These are phyloP conservation scores for Saksenaea vasiformis DNA, from an alignment of 371 early-diverging fungal genomes.

Conservation along the genomic window DNA sequence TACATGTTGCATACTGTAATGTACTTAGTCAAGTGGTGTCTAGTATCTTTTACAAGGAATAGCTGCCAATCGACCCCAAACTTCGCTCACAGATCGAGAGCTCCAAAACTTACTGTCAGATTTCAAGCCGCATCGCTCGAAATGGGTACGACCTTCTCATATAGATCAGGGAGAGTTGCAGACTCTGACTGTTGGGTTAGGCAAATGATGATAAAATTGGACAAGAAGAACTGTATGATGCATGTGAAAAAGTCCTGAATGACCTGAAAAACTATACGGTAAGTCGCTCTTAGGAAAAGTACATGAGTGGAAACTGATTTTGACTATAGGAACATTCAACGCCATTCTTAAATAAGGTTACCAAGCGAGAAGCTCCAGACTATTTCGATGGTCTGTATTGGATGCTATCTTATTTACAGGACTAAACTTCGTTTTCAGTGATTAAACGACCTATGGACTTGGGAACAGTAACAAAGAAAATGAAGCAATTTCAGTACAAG, in stretches of 20 bases:
- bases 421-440: slow-evolving; percentile 38
- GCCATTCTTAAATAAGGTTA: slow-evolving; percentile 92
- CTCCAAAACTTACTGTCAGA: slow-evolving; percentile 79
- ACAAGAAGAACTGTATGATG: slow-evolving; percentile 91
- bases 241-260: slow-evolving; percentile 80
- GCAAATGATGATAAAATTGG: slow-evolving; percentile 86
- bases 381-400: slow-evolving; percentile 75
- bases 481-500: slow-evolving; percentile 69
- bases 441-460: slow-evolving; percentile 95
- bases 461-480: slow-evolving; percentile 83
- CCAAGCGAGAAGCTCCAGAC: slow-evolving; percentile 93
- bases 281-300: slow-evolving; percentile 2
- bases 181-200: slow-evolving; percentile 22
- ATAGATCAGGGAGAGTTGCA: background rate
- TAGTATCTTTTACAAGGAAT: slow-evolving; percentile 81
- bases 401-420: background rate
- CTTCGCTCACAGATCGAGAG: slow-evolving; percentile 70
- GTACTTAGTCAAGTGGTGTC: background rate
- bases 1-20: background rate
- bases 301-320: background rate
- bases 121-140: slow-evolving; percentile 83
- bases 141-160: slow-evolving; percentile 66
- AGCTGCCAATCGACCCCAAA: slow-evolving; percentile 66
- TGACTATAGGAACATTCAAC: slow-evolving; percentile 70
- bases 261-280: slow-evolving; percentile 81